These are phyloP conservation scores for Nicotiana attenuata DNA, from an alignment of 257 asterid species.

Conservation along the genomic window DNA sequence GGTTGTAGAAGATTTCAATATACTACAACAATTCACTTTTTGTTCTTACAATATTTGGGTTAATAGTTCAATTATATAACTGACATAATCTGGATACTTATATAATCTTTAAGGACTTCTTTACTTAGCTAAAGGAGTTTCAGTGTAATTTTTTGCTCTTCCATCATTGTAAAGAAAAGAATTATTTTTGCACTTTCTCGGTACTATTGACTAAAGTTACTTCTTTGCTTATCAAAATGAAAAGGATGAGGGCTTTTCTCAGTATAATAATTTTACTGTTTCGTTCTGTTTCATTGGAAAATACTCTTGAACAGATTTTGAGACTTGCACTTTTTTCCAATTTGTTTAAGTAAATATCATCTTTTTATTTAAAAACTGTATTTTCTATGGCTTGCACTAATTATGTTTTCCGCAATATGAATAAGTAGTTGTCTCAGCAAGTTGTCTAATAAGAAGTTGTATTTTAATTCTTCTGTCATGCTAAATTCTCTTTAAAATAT, in stretches of 20 bases:
- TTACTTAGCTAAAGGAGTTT: no score
- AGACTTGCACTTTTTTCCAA: background rate
- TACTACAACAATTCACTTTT: no score
- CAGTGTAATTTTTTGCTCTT: no score
- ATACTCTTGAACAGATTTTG: background rate
- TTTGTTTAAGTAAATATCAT: background rate
- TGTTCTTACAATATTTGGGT: no score
- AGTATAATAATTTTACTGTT: background rate
- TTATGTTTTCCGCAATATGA: background rate
- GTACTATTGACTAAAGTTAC: background rate
- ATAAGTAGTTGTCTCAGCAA: background rate
- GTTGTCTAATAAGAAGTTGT: background rate
- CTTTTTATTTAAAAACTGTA: background rate
- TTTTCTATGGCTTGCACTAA: background rate
- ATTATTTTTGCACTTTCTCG: no score
- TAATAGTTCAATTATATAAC: no score
- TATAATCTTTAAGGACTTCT: no score
- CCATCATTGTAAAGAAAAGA: no score
- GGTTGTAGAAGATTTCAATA: no score
- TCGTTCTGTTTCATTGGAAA: background rate
- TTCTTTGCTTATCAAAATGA: background rate
- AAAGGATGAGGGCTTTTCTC: background rate
- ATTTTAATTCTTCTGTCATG: background rate
- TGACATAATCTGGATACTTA: no score
- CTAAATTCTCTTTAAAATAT: background rate